A percentile compares a stretch with the other conserved stretches of the same genome.
Evolutionary conservation across 306 rosid species (phyloP).

Genomic region (Sicyos baderoa): DNA sequence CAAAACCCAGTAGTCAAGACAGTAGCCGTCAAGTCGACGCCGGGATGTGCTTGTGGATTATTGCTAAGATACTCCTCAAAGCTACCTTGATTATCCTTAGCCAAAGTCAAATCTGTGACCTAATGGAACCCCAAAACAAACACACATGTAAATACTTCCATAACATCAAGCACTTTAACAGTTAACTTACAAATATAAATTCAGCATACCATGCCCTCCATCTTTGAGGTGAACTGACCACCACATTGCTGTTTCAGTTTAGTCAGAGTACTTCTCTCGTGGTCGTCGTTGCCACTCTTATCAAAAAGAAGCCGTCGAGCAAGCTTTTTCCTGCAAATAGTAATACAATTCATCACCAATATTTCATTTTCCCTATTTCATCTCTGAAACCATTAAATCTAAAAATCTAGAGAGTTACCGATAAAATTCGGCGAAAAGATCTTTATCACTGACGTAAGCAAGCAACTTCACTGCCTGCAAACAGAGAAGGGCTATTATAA

Average conservation of each 20-base stretch:
- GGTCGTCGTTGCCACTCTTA: constrained; percentile 47
- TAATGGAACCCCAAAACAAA: constrained; percentile 13
- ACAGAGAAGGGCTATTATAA: constrained; percentile 5
- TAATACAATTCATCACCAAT: not conserved
- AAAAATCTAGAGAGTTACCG: constrained; percentile 22
- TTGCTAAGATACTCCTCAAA: constrained; percentile 40
- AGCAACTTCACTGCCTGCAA: constrained; percentile 41
- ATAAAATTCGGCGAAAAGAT: constrained; percentile 44
- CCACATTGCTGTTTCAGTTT: constrained; percentile 50
- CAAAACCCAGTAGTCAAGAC: constrained; percentile 47
- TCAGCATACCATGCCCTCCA: constrained; percentile 45
- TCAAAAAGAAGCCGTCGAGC: constrained; percentile 48
- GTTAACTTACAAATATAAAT: not conserved
- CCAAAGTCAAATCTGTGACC: constrained; percentile 45
- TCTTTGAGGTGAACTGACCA: constrained; percentile 48
- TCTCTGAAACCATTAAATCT: not conserved
- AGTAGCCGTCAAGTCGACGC: constrained; percentile 42
- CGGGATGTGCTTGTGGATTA: constrained; percentile 33
- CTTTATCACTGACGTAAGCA: constrained; percentile 48
- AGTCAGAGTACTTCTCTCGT: constrained; percentile 46
- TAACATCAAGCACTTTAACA: constrained; percentile 9
- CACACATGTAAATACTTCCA: not conserved
- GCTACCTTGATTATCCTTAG: constrained; percentile 39
- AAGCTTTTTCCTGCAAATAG: constrained; percentile 41
- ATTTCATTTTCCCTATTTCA: not conserved